A percentile compares a stretch with the other conserved stretches of the same genome.
These are phyloP conservation scores for Blumeria graminis DNA, from an alignment of 2,329 filamentous ascomycete genomes.

Conservation along the genomic window DNA sequence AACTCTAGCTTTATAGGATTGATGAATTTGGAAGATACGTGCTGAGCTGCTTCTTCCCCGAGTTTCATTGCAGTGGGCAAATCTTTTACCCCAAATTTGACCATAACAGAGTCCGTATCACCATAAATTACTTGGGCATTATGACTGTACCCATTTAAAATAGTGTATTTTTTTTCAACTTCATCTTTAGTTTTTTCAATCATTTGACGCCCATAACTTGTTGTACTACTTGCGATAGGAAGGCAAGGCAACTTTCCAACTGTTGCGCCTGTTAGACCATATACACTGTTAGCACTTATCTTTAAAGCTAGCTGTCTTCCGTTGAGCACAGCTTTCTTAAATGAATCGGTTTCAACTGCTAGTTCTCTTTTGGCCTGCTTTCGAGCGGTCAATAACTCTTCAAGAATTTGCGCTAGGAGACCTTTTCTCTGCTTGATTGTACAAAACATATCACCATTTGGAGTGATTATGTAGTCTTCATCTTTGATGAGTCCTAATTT, in stretches of 20 bases:
- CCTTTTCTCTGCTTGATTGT: conserved; percentile 78
- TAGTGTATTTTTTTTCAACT: conserved; percentile 70
- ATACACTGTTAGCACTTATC: conserved; percentile 91
- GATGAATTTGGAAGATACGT: conserved; percentile 74
- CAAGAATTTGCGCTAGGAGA: conserved; percentile 78
- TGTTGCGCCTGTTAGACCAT: conserved; percentile 88
- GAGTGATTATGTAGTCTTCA: conserved; percentile 89
- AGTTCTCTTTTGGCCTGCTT: conserved; percentile 87
- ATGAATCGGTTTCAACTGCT: conserved; percentile 70
- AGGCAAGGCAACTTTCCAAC: conserved; percentile 90
- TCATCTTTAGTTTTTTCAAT: conserved; percentile 97
- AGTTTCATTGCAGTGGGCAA: conserved; percentile 78
- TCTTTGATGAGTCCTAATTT: conserved; percentile 59
- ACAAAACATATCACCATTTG: conserved; percentile 81
- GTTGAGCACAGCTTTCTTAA: conserved; percentile 94
- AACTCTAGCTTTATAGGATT: conserved; percentile 98
- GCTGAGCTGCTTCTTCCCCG: conserved; percentile 76
- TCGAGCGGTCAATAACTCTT: conserved; percentile 74
- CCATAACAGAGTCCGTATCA: conserved; percentile 99
- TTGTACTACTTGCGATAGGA: conserved; percentile 87
- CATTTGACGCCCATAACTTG: conserved; percentile 93
- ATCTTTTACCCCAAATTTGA: conserved; percentile 84
- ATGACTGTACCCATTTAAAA: conserved; percentile 82
- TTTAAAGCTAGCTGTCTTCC: conserved; percentile 92
- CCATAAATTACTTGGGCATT: conserved; percentile 96